Base-by-base conservation (phyloP, 441 rosid species). In the Arabidopsis hybrid region DNA sequence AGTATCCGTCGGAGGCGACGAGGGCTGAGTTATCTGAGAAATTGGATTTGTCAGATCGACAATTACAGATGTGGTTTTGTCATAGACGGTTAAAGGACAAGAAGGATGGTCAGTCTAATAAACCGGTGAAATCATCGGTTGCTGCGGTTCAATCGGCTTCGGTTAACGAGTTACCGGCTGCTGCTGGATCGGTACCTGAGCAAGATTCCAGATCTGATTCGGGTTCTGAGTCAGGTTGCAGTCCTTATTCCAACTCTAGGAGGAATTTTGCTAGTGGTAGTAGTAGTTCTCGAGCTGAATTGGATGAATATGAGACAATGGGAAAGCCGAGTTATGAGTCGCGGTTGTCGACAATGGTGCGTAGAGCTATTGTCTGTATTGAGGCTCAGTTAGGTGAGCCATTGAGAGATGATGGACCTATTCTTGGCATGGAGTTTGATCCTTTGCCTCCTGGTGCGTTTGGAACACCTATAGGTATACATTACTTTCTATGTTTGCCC, bases 61-160 rank as follows among this genome's bases (percentile, higher is more conserved):
- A 96, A 75, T 80, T 96, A 77, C 99, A 92, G 94, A 96, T 93
- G 98, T 96, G 99, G 99, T 96, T 96, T 80, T 96, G 99, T 67
- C 99, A 96, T 83, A 84, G 99, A 82, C 78, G 99, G 66, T 78
- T 96, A 77, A 96, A 96, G 85, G 98, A 93, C 73, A 88, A 90
- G 81, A 96, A 87, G 71, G 91, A 84, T 47, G 82, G 74, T 31
- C 79, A 86, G 11, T 39, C 78, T 0, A 87, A 87, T 80, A 91
- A 80, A 73, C 83, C 82, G 34, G 85, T 70, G 0, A 89, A 89
- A 74, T 77, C 72, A 21, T 68, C 75, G 0, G 46, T 77, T 1
- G 35, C 34, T 21, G 26, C 26, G 1, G 75, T 74, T 0, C 80
- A 81, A 26, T 70, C 83, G 49, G 56, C 69, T 13, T 88, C 89